A percentile compares a stretch with the other conserved stretches of the same genome.
Conservation (phyloP, 257 asterid species). For the Salvia hispanica region DNA sequence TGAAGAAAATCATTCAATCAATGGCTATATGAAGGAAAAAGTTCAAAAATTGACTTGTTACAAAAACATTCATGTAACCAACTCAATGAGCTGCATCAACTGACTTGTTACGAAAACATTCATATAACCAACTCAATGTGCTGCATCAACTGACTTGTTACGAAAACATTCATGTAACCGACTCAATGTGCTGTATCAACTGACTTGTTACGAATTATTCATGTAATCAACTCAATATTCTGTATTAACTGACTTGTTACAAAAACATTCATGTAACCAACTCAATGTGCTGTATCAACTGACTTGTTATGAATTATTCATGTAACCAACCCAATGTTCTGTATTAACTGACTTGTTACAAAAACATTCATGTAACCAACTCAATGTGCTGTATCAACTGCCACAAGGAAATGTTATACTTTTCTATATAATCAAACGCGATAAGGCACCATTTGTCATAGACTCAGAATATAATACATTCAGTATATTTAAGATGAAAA, state of each 20-base stretch:
- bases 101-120: conserved; percentile 1
- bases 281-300: not conserved
- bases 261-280: no score
- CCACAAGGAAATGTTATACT: conserved; percentile 8
- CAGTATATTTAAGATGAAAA: not conserved
- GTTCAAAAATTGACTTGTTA: not conserved
- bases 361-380: no score
- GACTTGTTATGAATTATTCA: no score
- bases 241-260: no score
- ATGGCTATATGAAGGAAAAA: conserved; percentile 15
- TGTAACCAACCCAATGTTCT: no score
- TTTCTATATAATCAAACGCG: not conserved
- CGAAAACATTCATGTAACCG: no score
- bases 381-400: not conserved
- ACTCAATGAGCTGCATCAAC: not conserved
- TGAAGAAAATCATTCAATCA: conserved; percentile 30
- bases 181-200: not conserved
- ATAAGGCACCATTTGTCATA: not conserved
- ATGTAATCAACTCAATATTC: not conserved
- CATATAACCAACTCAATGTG: not conserved
- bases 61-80: no score
- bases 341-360: no score
- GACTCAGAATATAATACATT: not conserved
- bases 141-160: no score
- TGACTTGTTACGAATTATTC: conserved; percentile 3